Evolutionary conservation across 2,329 filamentous ascomycete genomes (phyloP).

Genomic region (Ilyonectria sp.): DNA sequence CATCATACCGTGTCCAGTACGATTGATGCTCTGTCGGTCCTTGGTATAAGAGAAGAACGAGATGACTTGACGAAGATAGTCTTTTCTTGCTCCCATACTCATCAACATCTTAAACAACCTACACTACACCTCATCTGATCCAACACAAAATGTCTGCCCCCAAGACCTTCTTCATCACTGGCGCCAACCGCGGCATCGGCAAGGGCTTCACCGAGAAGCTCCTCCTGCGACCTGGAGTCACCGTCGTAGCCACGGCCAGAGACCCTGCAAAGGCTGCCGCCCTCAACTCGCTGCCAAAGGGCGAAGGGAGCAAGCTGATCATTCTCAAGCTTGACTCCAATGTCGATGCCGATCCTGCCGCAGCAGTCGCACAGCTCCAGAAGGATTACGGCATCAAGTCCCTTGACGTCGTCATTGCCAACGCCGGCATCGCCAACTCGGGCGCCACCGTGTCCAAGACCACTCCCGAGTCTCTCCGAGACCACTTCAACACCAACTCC

Average conservation of each 20-base stretch:
- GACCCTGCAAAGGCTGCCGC: not conserved
- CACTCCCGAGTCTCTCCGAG: not conserved
- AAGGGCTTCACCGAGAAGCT: slow-evolving; percentile 54
- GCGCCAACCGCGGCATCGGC: slow-evolving; percentile 59
- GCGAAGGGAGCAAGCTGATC: slow-evolving; percentile 8
- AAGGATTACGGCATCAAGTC: not conserved
- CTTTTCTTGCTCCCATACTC: not conserved
- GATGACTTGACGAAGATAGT: not conserved
- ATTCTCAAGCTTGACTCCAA: slow-evolving; percentile 10
- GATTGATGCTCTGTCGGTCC: not conserved
- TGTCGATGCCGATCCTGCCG: not conserved
- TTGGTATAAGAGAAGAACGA: not conserved
- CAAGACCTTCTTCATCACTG: slow-evolving; percentile 51
- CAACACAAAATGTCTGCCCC: not conserved
- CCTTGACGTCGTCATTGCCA: slow-evolving; percentile 10
- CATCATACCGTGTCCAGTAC: not conserved
- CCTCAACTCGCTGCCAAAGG: slow-evolving; percentile 1
- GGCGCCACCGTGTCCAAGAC: not conserved
- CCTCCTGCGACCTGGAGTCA: slow-evolving; percentile 63
- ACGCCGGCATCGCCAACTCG: not conserved
- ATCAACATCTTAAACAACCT: not conserved
- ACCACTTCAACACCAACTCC: slow-evolving; percentile 9
- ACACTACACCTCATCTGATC: not conserved
- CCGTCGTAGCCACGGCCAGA: not conserved
- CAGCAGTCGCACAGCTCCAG: not conserved